phyloP scores from a whole-genome alignment of 225 moss, liverwort and hornwort species.

The Bryoerythrophyllum caledonicum region DNA sequence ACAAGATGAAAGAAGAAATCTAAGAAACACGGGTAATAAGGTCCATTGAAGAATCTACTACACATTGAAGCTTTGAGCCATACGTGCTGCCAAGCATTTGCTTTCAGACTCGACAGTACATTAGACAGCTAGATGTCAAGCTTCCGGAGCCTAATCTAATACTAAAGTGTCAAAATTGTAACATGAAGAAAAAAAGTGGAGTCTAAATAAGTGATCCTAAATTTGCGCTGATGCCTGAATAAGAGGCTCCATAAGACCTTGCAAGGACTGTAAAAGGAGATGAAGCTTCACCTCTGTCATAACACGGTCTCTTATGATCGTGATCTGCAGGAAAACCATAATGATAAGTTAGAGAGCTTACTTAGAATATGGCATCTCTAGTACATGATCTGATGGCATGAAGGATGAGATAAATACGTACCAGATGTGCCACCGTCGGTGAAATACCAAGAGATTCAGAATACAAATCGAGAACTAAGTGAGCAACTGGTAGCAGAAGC shows the following conservation, averaged over 20 bases:
- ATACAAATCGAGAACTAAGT: conserved; percentile 77
- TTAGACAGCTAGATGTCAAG: conserved; percentile 22
- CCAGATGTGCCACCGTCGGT: conserved; percentile 50
- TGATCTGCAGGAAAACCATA: conserved; percentile 44
- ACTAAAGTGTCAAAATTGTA: conserved; percentile 50
- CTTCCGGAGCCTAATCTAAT: conserved; percentile 24
- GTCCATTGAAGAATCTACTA: conserved; percentile 16
- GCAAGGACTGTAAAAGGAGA: conserved; percentile 58
- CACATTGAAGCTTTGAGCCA: conserved; percentile 18
- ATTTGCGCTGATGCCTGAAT: conserved; percentile 66
- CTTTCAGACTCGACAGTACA: conserved; percentile 22
- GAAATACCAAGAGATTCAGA: conserved; percentile 56
- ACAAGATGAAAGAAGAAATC: neutral
- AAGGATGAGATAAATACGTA: conserved; percentile 25
- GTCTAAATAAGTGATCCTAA: conserved; percentile 13
- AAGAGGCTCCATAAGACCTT: conserved; percentile 84
- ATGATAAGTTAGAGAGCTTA: neutral
- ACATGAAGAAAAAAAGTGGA: conserved; percentile 5
- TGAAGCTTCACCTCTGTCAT: conserved; percentile 61
- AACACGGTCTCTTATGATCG: conserved; percentile 64
- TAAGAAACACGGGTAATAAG: neutral
- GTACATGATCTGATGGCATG: neutral
- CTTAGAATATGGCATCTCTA: neutral
- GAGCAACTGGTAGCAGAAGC: conserved; percentile 72
- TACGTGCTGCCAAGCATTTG: conserved; percentile 22